Base-by-base conservation (phyloP, 768 basidiomycete genomes). In the Gautieria morchelliformis region DNA sequence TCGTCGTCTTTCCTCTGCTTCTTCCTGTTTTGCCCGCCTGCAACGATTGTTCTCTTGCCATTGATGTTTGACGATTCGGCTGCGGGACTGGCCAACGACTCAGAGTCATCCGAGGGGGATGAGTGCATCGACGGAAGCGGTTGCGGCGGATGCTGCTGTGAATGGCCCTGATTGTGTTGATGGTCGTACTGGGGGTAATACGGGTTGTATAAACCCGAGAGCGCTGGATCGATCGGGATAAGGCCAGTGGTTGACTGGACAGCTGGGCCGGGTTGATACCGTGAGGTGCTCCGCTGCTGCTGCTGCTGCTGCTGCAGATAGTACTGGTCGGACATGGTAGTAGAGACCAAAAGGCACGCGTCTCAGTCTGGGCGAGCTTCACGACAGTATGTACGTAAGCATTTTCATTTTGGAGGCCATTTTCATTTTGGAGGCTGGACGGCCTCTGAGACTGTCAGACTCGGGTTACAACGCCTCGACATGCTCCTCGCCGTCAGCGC, bases 31-130 rank as follows among this genome's bases (percentile, higher is more conserved):
- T 69, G 87, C 87, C 63, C 80, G 72, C 55, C 66, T 68, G 58
- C 79, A 79, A 53, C 61, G 68, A 22, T 66, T 0, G 83, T 72
- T 0, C 87, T 79, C 66, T 90, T 89, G 46, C 84, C 84, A 63
- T 81, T 87, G 37, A 68, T 63, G 60, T 81, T 78, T 14, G 72
- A 53, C 52, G 74, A 74, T 61, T 89, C 87, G 5, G 80, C 79
- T 3, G 84, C 85, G 0, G 87, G 86, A 0, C 87, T 88, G 30
- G 82, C 84, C 60, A 87, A 76, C 19, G 84, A 77, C 63, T 89
- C 86, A 10, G 89, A 90, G 61, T 80, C 86, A 64, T 87, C 85
- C 0, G 89, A 89, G 12, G 89, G 87, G 0, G 89, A 88, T 5
- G 88, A 84, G 60, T 86, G 81, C 66, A 72, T 81, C 14, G 77